Evolutionary conservation across 768 basidiomycete species (phyloP).

Genomic region (Chalciporus piperatus): DNA sequence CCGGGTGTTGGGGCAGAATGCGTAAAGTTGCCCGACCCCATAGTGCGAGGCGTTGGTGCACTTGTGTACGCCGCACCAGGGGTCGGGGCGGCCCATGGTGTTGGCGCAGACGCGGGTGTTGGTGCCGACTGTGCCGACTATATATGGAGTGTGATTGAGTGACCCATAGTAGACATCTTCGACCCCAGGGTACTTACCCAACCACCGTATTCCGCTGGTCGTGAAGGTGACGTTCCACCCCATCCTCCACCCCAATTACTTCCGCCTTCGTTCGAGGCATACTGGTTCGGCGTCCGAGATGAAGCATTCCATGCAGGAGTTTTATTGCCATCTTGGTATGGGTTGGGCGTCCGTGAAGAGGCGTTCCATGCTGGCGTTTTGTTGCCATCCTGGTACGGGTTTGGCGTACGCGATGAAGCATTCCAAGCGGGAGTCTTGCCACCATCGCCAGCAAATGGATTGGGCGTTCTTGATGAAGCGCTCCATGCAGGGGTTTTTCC

Average conservation of each 20-base stretch:
- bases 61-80: constrained; percentile 30
- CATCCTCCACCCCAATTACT: constrained; percentile 35
- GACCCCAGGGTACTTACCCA: constrained; percentile 29
- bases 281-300: constrained; percentile 56
- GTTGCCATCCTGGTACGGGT: constrained; percentile 54
- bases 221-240: constrained; percentile 29
- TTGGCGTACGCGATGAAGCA: constrained; percentile 62
- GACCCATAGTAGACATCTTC: constrained; percentile 12
- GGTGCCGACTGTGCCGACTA: constrained; percentile 39
- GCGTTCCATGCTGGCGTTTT: constrained; percentile 50
- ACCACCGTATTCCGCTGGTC: constrained; percentile 31
- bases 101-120: constrained; percentile 39
- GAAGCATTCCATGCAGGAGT: constrained; percentile 53
- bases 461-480: constrained; percentile 64
- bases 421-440: constrained; percentile 71
- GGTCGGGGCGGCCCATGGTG: constrained; percentile 34
- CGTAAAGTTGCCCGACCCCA: constrained; percentile 20
- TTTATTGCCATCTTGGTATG: constrained; percentile 41
- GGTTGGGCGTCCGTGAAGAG: constrained; percentile 54
- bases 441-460: constrained; percentile 57
- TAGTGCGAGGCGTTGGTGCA: constrained; percentile 32
- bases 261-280: constrained; percentile 36
- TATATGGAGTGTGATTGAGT: constrained; percentile 5
- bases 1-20: constrained; percentile 33
- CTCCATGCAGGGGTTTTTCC: constrained; percentile 65